Evolutionary conservation across 2,329 filamentous ascomycete species (phyloP), one percentile per base, ranked within the genome.

Genomic region (Curvularia verruculosa): DNA sequence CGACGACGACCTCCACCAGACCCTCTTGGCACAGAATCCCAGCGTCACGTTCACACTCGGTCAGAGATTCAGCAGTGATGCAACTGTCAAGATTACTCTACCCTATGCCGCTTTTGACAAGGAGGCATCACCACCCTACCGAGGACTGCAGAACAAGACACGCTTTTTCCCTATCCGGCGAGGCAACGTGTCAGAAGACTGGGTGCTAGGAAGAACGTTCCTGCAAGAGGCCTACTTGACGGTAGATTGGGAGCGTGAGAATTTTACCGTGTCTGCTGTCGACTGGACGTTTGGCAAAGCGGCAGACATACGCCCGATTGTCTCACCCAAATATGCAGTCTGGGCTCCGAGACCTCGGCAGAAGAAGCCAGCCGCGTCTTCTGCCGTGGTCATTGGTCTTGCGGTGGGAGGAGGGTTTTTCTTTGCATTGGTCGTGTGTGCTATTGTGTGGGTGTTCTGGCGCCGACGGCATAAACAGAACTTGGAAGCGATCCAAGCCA

Each of bases 91-190:
- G 26, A 81, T 83, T 43, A 77, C 73, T 2, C 66, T 83, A 1
- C 79, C 81, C 0, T 84, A 84, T 58, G 72, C 74, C n/a, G 79
- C 81, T 3, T 82, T 84, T 54, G 80, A 83, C 53, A 67, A 81
- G 13, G 73, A 74, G 24, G 81, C 80, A 2, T 69, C 74, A 19
- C 63, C 77, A 15, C 80, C 81, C 0, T 80, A 86, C 83, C 66
- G 79, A 73, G 84, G 82, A 1, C 69, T 89, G 6, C 78, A 85
- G 48, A 85, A 87, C 64, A 82, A 85, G 41, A 86, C 85, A 0
- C 83, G 47, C 10, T 91, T 91, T 68, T 91, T 91, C 57, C 87
- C 88, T 3, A 79, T 92, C 49, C 82, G 85, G 64, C 83, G 83
- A 56, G 79, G 84, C 10, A 68, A 80, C 19, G 80, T 83, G 54